Percentiles rank a stretch among this genome's conserved stretches.
Conservation (phyloP, 352 stramenopile genomes). For the Phytopythium aichiense region DNA sequence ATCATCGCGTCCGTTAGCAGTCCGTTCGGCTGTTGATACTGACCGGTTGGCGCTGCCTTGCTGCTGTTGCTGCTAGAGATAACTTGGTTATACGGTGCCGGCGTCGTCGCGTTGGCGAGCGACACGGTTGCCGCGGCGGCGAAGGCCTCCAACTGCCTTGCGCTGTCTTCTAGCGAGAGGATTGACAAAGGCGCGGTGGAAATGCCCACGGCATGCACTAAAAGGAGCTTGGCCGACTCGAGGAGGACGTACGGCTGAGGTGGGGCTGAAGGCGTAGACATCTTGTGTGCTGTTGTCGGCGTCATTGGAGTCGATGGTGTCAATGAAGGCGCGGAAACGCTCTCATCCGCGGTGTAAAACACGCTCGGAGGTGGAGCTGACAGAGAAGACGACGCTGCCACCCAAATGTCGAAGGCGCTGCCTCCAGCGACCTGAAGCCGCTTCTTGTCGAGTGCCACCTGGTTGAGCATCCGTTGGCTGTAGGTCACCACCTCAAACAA, state of each 20-base stretch:
- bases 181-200: constrained; percentile 9
- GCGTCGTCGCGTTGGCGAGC: constrained; percentile 21
- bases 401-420: constrained; percentile 10
- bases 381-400: not conserved
- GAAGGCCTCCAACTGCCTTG: constrained; percentile 16
- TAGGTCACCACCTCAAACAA: constrained; percentile 31
- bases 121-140: constrained; percentile 19
- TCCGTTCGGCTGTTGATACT: constrained; percentile 14
- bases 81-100: constrained; percentile 19
- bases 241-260: constrained; percentile 29
- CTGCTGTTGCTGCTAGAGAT: not conserved
- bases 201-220: constrained; percentile 26
- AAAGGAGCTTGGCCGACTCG: constrained; percentile 31
- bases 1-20: constrained; percentile 26
- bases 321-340: not conserved
- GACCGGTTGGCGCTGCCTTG: not conserved
- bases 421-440: constrained; percentile 21
- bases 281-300: not conserved
- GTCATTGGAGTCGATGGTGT: not conserved
- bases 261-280: not conserved
- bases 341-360: not conserved
- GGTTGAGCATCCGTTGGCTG: constrained; percentile 33
- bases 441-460: constrained; percentile 27
- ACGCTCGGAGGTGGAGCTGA: not conserved
- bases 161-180: not conserved